Evolutionary conservation across 306 rosid species (phyloP).

Genomic region (Trifolium subterraneum): DNA sequence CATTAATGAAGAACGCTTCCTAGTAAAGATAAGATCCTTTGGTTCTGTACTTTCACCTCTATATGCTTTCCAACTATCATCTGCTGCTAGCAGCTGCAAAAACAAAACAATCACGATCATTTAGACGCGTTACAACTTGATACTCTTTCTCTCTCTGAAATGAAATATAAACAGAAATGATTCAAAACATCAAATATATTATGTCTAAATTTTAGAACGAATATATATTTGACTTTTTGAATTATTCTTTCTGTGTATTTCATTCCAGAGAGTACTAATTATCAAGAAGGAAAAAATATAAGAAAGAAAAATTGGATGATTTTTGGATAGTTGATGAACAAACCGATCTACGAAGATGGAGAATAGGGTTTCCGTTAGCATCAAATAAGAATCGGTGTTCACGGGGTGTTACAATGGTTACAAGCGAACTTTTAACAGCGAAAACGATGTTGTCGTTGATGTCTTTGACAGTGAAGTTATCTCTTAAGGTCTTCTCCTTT

Average conservation of each 20-base stretch:
- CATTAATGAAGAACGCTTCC: constrained; percentile 42
- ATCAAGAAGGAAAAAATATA: no score
- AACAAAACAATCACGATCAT: neutral
- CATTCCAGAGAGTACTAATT: no score
- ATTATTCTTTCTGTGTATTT: no score
- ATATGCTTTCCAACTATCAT: constrained; percentile 56
- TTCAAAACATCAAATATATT: no score
- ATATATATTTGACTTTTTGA: no score
- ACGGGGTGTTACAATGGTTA: constrained; percentile 11
- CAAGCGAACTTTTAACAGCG: constrained; percentile 40
- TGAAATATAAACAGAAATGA: no score
- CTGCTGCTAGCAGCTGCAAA: constrained; percentile 36
- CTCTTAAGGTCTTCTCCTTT: constrained; percentile 39
- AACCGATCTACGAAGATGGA: constrained; percentile 49
- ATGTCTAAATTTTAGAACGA: no score
- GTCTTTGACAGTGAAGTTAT: constrained; percentile 53
- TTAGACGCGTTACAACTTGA: neutral
- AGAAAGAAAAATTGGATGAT: no score
- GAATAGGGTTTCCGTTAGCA: constrained; percentile 42
- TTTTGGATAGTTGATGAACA: neutral
- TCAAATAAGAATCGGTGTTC: constrained; percentile 50
- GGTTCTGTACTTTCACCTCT: constrained; percentile 54
- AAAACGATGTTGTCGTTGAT: constrained; percentile 48
- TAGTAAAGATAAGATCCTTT: constrained; percentile 43
- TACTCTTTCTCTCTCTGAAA: no score